phyloP scores from a whole-genome alignment of 148 eudicot genomes.

The Spergularia bocconei region DNA sequence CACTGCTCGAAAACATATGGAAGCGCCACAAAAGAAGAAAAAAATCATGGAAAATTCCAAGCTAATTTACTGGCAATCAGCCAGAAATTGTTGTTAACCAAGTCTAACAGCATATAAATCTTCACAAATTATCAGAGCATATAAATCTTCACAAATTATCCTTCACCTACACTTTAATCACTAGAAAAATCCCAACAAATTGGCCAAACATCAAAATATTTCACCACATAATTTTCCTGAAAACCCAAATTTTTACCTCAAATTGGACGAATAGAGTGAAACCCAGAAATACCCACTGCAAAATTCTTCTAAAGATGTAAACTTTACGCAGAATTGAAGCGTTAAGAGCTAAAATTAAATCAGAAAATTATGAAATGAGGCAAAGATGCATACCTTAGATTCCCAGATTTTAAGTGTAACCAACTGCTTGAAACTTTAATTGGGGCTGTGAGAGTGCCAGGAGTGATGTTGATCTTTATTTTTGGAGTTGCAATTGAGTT shows the following conservation, averaged over 20 bases:
- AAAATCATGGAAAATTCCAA: not conserved
- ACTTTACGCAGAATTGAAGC: not conserved
- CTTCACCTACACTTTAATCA: not conserved
- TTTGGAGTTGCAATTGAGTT: not conserved
- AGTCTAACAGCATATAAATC: not conserved
- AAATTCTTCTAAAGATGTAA: not conserved
- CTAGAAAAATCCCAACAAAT: not conserved
- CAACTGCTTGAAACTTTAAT: not conserved
- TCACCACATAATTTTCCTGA: not conserved
- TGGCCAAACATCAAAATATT: not conserved
- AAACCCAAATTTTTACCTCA: not conserved
- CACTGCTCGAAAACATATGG: not conserved
- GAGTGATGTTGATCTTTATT: not conserved
- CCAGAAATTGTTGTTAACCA: too few relatives aligned
- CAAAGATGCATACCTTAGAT: not conserved
- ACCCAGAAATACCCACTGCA: not conserved
- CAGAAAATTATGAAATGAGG: not conserved
- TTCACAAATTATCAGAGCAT: not conserved
- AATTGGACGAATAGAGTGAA: not conserved
- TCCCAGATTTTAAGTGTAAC: not conserved
- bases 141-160: not conserved
- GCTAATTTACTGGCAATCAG: not conserved
- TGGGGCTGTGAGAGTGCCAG: not conserved
- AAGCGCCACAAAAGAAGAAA: not conserved
- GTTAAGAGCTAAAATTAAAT: not conserved